Percentiles rank a stretch among this genome's conserved stretches.
These are phyloP conservation scores for Venturia aucupariae DNA, from an alignment of 2,329 filamentous ascomycete genomes.

Conservation along the genomic window DNA sequence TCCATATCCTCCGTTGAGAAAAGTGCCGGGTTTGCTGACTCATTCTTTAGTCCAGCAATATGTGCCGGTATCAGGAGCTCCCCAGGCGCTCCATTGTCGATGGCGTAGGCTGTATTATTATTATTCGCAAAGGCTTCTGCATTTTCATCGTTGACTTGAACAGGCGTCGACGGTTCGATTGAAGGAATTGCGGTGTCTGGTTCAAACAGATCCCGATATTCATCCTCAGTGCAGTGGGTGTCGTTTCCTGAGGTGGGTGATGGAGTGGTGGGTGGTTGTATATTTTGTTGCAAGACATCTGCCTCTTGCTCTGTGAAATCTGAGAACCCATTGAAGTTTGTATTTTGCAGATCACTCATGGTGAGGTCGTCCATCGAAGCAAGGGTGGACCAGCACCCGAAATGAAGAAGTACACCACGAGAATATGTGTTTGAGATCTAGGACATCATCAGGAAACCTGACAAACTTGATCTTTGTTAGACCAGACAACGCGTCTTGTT, in stretches of 20 bases:
- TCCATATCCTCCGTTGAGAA: conserved; percentile 4
- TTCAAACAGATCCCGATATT: conserved; percentile 1
- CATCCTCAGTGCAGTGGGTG: background rate
- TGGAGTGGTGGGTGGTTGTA: background rate
- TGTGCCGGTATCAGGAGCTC: background rate
- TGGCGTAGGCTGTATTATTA: background rate
- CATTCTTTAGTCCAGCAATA: conserved; percentile 3
- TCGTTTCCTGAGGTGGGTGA: background rate
- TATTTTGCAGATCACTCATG: background rate
- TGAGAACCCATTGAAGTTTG: background rate
- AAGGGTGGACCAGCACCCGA: background rate
- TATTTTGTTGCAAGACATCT: background rate
- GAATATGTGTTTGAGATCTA: conserved; percentile 1
- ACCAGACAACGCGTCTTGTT: background rate
- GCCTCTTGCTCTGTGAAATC: background rate
- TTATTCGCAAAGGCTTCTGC: background rate
- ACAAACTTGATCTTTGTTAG: conserved; percentile 7
- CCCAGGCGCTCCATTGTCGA: background rate
- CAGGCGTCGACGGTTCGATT: background rate
- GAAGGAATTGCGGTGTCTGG: conserved; percentile 4
- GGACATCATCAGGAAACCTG: background rate
- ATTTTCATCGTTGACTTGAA: background rate
- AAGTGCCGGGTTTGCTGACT: background rate
- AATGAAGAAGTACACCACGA: background rate
- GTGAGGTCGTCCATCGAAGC: conserved; percentile 7